Evolutionary conservation across 345 rosid genomes (phyloP), one percentile per base, ranked within the genome.

Genomic region (Hibiscus syriacus): DNA sequence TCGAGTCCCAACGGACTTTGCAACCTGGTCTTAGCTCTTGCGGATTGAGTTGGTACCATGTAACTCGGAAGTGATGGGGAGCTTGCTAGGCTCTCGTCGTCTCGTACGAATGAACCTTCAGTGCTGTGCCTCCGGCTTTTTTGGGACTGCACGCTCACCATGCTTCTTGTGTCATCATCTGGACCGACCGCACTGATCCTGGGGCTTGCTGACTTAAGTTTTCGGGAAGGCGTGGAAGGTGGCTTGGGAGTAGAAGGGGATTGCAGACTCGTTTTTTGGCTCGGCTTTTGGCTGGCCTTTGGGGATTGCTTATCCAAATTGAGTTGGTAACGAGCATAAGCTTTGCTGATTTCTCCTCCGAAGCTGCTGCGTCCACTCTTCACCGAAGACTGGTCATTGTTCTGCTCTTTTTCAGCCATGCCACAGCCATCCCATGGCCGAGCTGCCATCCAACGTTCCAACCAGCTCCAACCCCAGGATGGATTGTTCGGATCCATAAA

Each of bases 381-480:
- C 20, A 78, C 60, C 0, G 92, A 88, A 13, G 85, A 70, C 1
- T 75, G 75, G 73, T 86, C 85, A 3, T 81, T 74, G 3, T 81
- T 74, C 23, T 65, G 74, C 59, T 89, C 97, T 77, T 86, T 93
- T 73, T 93, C 96, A 3, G 83, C 45, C 26, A 19, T 22, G 71
- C 76, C 59, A 17, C 71, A 73, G 64, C 73, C 75, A 55, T 92
- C 97, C 82, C 92, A 77, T 63, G 97, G 98, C 60, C 90, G 82
- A 48, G 96, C 88, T 70, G 97, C 92, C 95, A 90, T 94, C 99
- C 97, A 88, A 69, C 98, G 77, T 71, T 94, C 99, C 78, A 94
- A 78, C 98, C 98, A 94, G 78, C 99, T 89, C 98, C 99, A 94
- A 66, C 99, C 98, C 99, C 99, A 94, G 6, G 87, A 69, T 5